Evolutionary conservation across 768 basidiomycete genomes (phyloP).

Genomic region (Leccinum sublutescens): DNA sequence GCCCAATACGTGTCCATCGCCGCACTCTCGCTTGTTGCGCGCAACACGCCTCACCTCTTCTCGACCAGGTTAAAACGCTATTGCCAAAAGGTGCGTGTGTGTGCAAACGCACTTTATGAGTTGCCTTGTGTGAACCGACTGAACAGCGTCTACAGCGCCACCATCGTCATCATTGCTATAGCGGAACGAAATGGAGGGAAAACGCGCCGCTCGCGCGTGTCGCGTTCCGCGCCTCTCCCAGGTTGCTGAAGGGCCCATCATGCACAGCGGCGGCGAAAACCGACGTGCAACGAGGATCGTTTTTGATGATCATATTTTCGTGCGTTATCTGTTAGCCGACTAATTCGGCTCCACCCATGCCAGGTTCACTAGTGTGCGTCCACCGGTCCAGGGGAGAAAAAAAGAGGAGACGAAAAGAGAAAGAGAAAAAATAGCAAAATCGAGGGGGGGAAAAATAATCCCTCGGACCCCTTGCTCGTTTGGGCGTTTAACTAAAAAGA

Average conservation of each 20-base stretch:
- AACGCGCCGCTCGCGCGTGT: slow-evolving; percentile 12
- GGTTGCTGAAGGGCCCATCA: slow-evolving; percentile 10
- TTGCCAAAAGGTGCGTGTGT: slow-evolving; percentile 12
- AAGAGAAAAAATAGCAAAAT: background rate
- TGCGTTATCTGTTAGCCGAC: slow-evolving; percentile 9
- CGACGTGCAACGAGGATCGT: slow-evolving; percentile 1
- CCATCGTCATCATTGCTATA: background rate
- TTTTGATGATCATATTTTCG: slow-evolving; percentile 3
- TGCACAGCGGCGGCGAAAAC: slow-evolving; percentile 9
- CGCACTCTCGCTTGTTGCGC: slow-evolving; percentile 18
- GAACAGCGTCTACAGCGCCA: slow-evolving; percentile 13
- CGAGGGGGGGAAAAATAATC: background rate
- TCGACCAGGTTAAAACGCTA: slow-evolving; percentile 6
- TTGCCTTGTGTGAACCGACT: slow-evolving; percentile 5
- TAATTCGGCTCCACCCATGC: slow-evolving; percentile 5
- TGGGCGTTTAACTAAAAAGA: slow-evolving; percentile 13
- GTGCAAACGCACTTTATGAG: slow-evolving; percentile 1
- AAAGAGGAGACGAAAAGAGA: background rate
- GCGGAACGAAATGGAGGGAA: slow-evolving; percentile 4
- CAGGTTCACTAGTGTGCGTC: background rate
- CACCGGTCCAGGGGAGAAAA: background rate
- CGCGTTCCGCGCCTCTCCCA: slow-evolving; percentile 8
- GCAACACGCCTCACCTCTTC: slow-evolving; percentile 16
- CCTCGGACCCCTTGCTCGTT: slow-evolving; percentile 7
- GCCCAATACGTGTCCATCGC: slow-evolving; percentile 6